Percentiles rank a stretch among this genome's conserved stretches.
Conservation (phyloP, 192 early-diverging fungal genomes). For the Coemansia asiatica region DNA sequence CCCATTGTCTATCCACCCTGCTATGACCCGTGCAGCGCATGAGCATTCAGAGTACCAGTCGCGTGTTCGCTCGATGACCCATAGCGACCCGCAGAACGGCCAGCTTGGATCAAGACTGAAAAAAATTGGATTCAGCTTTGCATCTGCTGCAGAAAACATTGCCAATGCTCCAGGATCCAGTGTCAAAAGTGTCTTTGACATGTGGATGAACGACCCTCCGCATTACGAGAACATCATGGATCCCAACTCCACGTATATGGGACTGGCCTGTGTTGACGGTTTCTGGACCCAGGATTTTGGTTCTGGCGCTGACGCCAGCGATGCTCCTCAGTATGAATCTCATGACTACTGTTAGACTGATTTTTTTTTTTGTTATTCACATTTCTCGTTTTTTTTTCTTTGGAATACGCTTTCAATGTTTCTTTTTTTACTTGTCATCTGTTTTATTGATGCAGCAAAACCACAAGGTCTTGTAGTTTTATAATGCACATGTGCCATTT, state of each 20-base stretch:
- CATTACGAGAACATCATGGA: slow-evolving; percentile 54
- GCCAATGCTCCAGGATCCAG: slow-evolving; percentile 17
- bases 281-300: slow-evolving; percentile 61
- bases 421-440: background rate
- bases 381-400: no score
- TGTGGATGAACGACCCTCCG: slow-evolving; percentile 48
- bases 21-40: slow-evolving; percentile 35
- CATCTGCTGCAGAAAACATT: slow-evolving; percentile 46
- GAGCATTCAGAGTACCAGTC: slow-evolving; percentile 57
- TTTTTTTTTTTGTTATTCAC: background rate
- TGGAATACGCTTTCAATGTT: background rate
- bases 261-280: slow-evolving; percentile 43
- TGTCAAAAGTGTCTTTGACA: slow-evolving; percentile 35
- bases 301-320: slow-evolving; percentile 13
- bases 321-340: slow-evolving; percentile 24
- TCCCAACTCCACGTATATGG: slow-evolving; percentile 43
- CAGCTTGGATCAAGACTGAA: slow-evolving; percentile 31
- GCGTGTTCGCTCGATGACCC: slow-evolving; percentile 35
- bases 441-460: background rate
- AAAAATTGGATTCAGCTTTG: slow-evolving; percentile 28
- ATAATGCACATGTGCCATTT: background rate
- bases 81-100: slow-evolving; percentile 38
- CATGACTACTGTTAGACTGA: slow-evolving; percentile 29
- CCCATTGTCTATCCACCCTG: slow-evolving; percentile 30
- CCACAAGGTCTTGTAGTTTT: background rate